Conservation (phyloP, 768 basidiomycete genomes). For the Leucosporidium creatinivorum region DNA sequence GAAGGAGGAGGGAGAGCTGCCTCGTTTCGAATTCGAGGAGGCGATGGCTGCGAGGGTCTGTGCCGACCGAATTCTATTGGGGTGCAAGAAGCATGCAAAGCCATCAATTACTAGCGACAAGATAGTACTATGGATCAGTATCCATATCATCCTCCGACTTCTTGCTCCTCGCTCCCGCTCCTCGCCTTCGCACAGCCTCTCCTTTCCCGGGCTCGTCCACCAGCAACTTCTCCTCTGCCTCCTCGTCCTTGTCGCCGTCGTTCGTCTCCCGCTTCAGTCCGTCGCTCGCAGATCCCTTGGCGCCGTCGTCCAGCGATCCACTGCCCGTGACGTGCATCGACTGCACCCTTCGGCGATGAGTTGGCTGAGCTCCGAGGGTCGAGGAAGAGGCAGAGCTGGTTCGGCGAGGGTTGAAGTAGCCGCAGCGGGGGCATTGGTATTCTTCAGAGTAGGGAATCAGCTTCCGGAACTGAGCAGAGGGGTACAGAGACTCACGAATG, state of each 20-base stretch:
- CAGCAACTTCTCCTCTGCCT: not conserved
- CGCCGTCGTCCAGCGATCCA: not conserved
- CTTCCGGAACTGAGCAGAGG: not conserved
- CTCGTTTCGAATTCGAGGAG: too few relatives aligned
- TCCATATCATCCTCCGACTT: not conserved
- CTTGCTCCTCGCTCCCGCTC: not conserved
- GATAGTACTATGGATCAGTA: not conserved
- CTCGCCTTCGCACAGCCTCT: not conserved
- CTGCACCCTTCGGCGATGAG: constrained; percentile 18
- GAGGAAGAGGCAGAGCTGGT: not conserved
- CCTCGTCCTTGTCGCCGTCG: constrained; percentile 3
- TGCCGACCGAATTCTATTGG: too few relatives aligned
- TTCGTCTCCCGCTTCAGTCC: not conserved
- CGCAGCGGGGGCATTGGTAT: constrained; percentile 78
- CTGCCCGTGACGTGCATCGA: constrained; percentile 8
- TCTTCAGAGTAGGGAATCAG: constrained; percentile 47
- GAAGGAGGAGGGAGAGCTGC: too few relatives aligned
- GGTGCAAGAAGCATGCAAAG: not conserved
- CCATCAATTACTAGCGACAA: not conserved
- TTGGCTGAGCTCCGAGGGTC: not conserved
- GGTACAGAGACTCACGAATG: constrained; percentile 55
- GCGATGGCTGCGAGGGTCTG: too few relatives aligned
- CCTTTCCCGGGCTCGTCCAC: not conserved
- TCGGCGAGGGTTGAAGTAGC: constrained; percentile 58
- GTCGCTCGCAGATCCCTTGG: not conserved